Percentiles rank a stretch among this genome's conserved stretches.
phyloP scores from a whole-genome alignment of 1,284 basidiomycete genomes.

The Moesziomyces antarcticus region DNA sequence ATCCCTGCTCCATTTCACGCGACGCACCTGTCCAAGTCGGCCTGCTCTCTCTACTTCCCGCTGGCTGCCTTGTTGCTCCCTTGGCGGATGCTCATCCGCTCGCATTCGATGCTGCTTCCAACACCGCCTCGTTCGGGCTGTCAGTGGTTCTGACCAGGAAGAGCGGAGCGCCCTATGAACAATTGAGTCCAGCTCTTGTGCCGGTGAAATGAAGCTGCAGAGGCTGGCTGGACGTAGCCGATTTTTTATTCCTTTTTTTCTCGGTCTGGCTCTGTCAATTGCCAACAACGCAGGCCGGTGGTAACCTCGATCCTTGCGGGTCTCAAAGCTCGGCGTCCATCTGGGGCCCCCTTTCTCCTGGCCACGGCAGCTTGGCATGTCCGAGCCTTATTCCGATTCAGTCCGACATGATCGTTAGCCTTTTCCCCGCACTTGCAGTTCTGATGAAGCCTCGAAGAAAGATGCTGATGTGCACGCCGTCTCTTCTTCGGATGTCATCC shows the following conservation, averaged over 20 bases:
- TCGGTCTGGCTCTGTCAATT: too few species aligned
- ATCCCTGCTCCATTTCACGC: conserved; percentile 29
- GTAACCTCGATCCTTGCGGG: not conserved
- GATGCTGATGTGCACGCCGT: not conserved
- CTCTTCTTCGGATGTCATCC: too few species aligned
- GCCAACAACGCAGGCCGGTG: not conserved
- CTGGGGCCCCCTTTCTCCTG: not conserved
- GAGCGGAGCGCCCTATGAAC: too few species aligned
- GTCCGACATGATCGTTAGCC: not conserved
- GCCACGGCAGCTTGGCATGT: not conserved
- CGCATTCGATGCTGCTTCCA: too few species aligned
- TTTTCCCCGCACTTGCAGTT: not conserved
- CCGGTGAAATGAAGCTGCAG: too few species aligned
- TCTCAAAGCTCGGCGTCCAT: not conserved
- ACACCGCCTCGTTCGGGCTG: too few species aligned
- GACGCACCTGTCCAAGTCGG: not conserved
- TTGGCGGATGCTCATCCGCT: too few species aligned
- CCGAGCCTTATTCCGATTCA: not conserved
- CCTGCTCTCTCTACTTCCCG: not conserved
- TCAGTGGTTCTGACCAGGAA: too few species aligned
- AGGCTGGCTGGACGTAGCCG: too few species aligned
- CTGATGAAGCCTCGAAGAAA: not conserved
- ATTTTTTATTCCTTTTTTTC: too few species aligned
- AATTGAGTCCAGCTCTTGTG: too few species aligned
- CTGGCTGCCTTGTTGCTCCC: not conserved